These are phyloP conservation scores for Acanthamoeba lenticulata DNA, from an alignment of 208 protist species.

Conservation along the genomic window DNA sequence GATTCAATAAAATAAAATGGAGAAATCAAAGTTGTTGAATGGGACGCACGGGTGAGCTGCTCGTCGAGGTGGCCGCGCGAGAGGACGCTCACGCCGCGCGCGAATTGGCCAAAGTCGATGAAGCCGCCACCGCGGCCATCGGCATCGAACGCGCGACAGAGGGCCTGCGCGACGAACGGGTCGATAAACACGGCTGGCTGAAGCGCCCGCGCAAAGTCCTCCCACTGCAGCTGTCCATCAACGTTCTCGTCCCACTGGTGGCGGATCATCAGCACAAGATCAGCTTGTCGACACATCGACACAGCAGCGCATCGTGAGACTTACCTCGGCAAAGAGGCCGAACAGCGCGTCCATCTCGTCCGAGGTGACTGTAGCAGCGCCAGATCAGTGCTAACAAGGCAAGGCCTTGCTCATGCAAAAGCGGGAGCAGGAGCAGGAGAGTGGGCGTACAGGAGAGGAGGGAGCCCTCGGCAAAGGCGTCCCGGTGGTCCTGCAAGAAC, in stretches of 20 bases:
- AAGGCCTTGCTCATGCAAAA: too few relatives aligned
- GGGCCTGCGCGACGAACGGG: background rate
- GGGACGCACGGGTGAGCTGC: background rate
- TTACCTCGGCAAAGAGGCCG: background rate
- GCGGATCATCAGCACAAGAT: background rate
- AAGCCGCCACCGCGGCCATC: slow-evolving; percentile 1
- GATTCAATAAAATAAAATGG: too few relatives aligned
- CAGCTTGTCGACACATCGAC: too few relatives aligned
- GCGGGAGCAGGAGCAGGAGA: background rate
- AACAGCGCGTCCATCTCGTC: slow-evolving; percentile 29
- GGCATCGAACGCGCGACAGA: slow-evolving; percentile 7
- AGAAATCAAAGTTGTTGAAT: too few relatives aligned
- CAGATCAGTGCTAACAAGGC: too few relatives aligned
- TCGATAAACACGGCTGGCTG: background rate
- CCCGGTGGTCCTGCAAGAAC: background rate
- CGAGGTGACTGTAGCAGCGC: slow-evolving; percentile 10
- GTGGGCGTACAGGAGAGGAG: background rate
- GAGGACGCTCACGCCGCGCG: background rate
- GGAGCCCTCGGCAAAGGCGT: background rate
- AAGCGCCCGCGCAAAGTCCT: background rate
- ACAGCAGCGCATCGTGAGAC: too few relatives aligned
- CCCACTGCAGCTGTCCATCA: background rate
- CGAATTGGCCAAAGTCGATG: slow-evolving; percentile 5
- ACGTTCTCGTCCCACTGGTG: background rate
- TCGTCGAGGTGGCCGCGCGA: background rate